Evolutionary conservation across 2,329 filamentous ascomycete genomes (phyloP).

Genomic region (Alternaria sp.): DNA sequence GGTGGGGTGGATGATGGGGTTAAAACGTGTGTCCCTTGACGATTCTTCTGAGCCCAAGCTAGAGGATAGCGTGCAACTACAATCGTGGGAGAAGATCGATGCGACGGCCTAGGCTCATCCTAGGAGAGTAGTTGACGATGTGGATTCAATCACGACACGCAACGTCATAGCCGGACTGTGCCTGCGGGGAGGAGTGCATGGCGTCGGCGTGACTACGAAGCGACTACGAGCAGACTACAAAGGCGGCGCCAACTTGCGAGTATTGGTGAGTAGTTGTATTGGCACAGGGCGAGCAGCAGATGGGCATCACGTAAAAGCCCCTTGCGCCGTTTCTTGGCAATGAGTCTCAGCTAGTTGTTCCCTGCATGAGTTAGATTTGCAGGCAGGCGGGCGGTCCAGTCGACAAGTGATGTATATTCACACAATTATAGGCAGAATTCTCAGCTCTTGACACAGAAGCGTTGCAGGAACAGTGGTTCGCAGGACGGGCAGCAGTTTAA

Average conservation of each 20-base stretch:
- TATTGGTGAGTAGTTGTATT: neutral
- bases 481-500: constrained; percentile 30
- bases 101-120: constrained; percentile 23
- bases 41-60: constrained; percentile 47
- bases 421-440: constrained; percentile 14
- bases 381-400: neutral
- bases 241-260: too few relatives aligned
- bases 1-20: constrained; percentile 94
- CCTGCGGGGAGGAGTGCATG: neutral
- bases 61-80: constrained; percentile 52
- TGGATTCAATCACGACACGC: constrained; percentile 5
- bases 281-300: neutral
- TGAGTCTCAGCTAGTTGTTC: neutral
- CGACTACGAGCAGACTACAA: neutral
- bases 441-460: constrained; percentile 18
- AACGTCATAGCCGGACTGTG: constrained; percentile 18
- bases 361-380: constrained; percentile 12
- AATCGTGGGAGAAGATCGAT: constrained; percentile 58
- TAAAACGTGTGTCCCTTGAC: constrained; percentile 63
- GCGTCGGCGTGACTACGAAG: constrained; percentile 3
- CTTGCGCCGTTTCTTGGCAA: neutral
- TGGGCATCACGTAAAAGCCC: constrained; percentile 4
- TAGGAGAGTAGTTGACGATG: neutral
- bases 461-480: constrained; percentile 39
- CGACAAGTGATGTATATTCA: constrained; percentile 7